Evolutionary conservation across 2,329 filamentous ascomycete species (phyloP), one percentile per base, ranked within the genome.

Genomic region (Apiospora hydei): DNA sequence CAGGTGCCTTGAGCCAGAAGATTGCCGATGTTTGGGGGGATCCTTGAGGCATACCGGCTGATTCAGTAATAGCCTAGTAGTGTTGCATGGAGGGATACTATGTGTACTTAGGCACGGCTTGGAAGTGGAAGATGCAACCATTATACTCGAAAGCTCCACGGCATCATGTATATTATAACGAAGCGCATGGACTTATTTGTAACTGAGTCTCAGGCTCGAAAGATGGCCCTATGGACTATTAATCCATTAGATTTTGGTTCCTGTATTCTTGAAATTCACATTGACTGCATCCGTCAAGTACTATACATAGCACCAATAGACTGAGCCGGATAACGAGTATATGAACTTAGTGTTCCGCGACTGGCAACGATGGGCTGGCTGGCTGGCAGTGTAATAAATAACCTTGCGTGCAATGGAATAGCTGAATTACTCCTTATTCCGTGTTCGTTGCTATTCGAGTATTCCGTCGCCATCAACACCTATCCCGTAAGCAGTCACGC

Each of bases 1-100:
- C 85, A 18, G 93, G 89, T 78, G 82, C 84, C 0, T 78, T 95
- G 69, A 94, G 93, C 78, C 86, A 88, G 75, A 92, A 90, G 78
- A 88, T 95, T 77, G 91, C 92, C 0, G 91, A 94, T 77, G 86
- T 94, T 61, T 95, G 93, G 93, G 90, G 89, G 0, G 86, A 87
- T 75, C 79, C 77, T 14, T 86, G 76, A 84, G 46, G 10, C 18
- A n/a, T 18, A 11, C n/a, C 4, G 34, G 5, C 57, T 18, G 18
- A 14, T 11, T 6, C 4, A 8, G 21, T n/a, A 5, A 14, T 64
- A 14, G 34, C 24, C 34, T 8, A 41, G n/a, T 16, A 24, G 38
- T 18, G 8, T 38, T 21, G 18, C 30, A 34, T 53, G 51, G 24
- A 14, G 14, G 14, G 5, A 46, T 46, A 18, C 44, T 30, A 30